phyloP scores from a whole-genome alignment of 1,139 yeast species.

The Scheffersomyces quercinus region DNA sequence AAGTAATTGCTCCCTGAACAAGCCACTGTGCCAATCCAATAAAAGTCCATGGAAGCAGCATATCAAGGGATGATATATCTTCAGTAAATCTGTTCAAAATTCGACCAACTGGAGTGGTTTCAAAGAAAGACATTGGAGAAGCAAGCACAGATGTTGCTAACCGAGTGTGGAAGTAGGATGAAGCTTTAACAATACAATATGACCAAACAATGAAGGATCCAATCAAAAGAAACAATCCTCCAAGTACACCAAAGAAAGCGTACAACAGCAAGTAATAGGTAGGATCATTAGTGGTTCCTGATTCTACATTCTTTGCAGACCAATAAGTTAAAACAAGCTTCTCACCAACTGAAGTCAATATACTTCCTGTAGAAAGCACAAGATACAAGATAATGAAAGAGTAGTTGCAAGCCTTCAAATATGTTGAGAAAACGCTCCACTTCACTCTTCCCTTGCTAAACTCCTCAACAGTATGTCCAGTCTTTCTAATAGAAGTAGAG shows the following conservation, averaged over 20 bases:
- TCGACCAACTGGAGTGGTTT: slow-evolving; percentile 33
- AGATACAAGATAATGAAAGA: slow-evolving; percentile 22
- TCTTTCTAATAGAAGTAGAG: slow-evolving; percentile 13
- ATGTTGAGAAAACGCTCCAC: slow-evolving; percentile 22
- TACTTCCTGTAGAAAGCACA: slow-evolving; percentile 15
- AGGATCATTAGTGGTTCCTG: slow-evolving; percentile 20
- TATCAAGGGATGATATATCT: slow-evolving; percentile 25
- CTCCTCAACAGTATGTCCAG: slow-evolving; percentile 23
- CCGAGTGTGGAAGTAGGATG: slow-evolving; percentile 24
- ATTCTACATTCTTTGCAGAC: slow-evolving; percentile 24
- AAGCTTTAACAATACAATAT: slow-evolving; percentile 26
- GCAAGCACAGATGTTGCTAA: slow-evolving; percentile 28
- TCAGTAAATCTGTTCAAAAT: slow-evolving; percentile 33
- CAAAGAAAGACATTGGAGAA: slow-evolving; percentile 34
- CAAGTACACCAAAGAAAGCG: slow-evolving; percentile 20
- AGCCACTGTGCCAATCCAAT: slow-evolving; percentile 13
- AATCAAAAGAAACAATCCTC: slow-evolving; percentile 23
- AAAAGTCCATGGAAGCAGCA: slow-evolving; percentile 27
- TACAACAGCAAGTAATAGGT: slow-evolving; percentile 20
- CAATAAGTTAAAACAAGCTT: slow-evolving; percentile 26
- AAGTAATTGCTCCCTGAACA: slow-evolving; percentile 16
- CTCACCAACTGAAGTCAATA: slow-evolving; percentile 20
- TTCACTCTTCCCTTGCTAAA: slow-evolving; percentile 27
- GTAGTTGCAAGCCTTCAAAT: slow-evolving; percentile 28
- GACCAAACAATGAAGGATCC: slow-evolving; percentile 28